A percentile compares a stretch with the other conserved stretches of the same genome.
Conservation (phyloP, 225 moss, liverwort and hornwort species). For the Sphagnum tenellum region DNA sequence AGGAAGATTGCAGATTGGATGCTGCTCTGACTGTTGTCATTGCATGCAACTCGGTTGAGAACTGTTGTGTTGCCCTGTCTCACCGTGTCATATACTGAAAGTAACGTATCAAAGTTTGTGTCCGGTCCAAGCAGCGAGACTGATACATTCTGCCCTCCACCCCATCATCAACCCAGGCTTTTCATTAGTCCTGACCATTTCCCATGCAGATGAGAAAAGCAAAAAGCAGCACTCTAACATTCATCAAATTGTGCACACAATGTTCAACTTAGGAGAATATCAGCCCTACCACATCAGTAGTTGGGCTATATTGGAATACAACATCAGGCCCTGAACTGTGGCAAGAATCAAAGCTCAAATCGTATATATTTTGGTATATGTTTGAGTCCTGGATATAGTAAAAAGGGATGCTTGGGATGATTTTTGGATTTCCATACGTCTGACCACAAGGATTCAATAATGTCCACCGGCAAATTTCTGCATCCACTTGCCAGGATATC, state of each 20-base stretch:
- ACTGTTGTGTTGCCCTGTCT: slow-evolving; percentile 9
- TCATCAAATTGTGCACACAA: too few relatives aligned
- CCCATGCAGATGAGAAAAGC: too few relatives aligned
- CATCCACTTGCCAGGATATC: not conserved
- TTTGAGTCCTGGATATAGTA: slow-evolving; percentile 44
- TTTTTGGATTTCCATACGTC: slow-evolving; percentile 49
- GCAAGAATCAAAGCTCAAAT: slow-evolving; percentile 39
- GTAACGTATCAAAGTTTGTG: slow-evolving; percentile 66
- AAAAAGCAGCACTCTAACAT: too few relatives aligned
- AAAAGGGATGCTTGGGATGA: slow-evolving; percentile 68
- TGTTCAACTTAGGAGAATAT: too few relatives aligned
- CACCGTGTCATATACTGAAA: slow-evolving; percentile 56
- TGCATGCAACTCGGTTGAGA: slow-evolving; percentile 40
- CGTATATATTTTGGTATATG: slow-evolving; percentile 40
- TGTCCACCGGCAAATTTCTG: slow-evolving; percentile 60
- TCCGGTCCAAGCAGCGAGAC: slow-evolving; percentile 46
- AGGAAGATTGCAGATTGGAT: slow-evolving; percentile 34
- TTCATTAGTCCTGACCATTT: too few relatives aligned
- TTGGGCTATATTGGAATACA: slow-evolving; percentile 59
- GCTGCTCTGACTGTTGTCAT: slow-evolving; percentile 44
- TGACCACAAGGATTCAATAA: slow-evolving; percentile 52
- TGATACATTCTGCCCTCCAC: slow-evolving; percentile 31
- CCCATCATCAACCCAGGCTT: not conserved
- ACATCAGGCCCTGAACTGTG: slow-evolving; percentile 64
- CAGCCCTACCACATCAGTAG: slow-evolving; percentile 30